Percentiles rank a stretch among this genome's conserved stretches.
Conservation (phyloP, 257 asterid species). For the Ophiorrhiza pumila region DNA sequence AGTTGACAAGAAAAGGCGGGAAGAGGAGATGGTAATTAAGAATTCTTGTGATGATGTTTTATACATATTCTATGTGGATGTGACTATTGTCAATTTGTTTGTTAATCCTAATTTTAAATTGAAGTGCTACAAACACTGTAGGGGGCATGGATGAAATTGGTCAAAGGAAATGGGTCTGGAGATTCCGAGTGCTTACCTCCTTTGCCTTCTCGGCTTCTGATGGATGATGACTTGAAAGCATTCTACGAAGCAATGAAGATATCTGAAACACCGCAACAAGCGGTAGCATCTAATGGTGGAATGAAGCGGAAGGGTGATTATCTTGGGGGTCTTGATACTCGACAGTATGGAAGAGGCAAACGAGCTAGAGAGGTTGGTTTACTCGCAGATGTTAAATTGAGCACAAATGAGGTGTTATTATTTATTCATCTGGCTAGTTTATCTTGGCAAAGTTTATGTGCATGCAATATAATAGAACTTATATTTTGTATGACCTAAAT, state of each 20-base stretch:
- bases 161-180: constrained; percentile 40
- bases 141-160: constrained; percentile 70
- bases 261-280: constrained; percentile 45
- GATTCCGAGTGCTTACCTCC: constrained; percentile 54
- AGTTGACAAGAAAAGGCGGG: constrained; percentile 70
- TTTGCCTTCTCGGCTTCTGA: constrained; percentile 83
- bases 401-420: not conserved
- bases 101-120: constrained; percentile 18
- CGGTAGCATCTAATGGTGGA: constrained; percentile 50
- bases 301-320: constrained; percentile 71
- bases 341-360: constrained; percentile 98
- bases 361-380: constrained; percentile 91
- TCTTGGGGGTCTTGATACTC: constrained; percentile 89
- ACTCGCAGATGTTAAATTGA: not conserved
- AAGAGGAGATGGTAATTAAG: constrained; percentile 70
- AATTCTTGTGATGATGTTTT: constrained; percentile 18
- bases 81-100: not conserved
- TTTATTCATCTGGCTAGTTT: not conserved
- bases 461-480: not conserved
- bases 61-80: constrained; percentile 11
- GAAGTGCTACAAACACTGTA: constrained; percentile 26
- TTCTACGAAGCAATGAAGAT: constrained; percentile 89
- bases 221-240: constrained; percentile 72
- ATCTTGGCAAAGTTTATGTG: not conserved
- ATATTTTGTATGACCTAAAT: not conserved